A percentile compares a stretch with the other conserved stretches of the same genome.
Evolutionary conservation across 139 green algal genomes (phyloP).

Genomic region (Chlorella sp.): DNA sequence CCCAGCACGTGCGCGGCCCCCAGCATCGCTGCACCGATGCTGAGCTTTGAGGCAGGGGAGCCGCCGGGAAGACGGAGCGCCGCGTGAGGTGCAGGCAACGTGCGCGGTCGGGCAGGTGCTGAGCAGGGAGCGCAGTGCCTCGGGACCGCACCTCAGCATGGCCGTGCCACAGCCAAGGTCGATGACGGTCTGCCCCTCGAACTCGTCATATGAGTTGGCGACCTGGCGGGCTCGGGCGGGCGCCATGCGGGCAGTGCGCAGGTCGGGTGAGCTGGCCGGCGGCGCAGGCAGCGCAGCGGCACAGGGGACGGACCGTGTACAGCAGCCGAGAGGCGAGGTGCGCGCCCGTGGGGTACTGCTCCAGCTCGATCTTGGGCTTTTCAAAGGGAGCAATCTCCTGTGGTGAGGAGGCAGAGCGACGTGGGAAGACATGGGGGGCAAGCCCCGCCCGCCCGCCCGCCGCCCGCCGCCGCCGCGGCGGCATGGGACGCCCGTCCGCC

Average conservation of each 20-base stretch:
- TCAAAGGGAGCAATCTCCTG: slow-evolving; percentile 80
- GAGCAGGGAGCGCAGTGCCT: neutral
- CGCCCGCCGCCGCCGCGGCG: neutral
- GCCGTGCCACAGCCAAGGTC: slow-evolving; percentile 89
- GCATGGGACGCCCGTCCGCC: neutral
- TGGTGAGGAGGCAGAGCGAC: neutral
- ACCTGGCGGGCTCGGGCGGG: slow-evolving; percentile 62
- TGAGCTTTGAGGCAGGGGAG: slow-evolving; percentile 61
- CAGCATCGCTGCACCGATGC: slow-evolving; percentile 81
- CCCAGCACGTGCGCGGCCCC: slow-evolving; percentile 78
- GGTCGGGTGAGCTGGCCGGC: too few species aligned
- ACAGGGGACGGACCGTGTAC: slow-evolving; percentile 59
- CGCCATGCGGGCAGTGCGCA: too few species aligned
- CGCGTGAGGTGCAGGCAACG: neutral
- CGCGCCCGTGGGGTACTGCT: slow-evolving; percentile 93
- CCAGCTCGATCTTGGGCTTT: slow-evolving; percentile 81
- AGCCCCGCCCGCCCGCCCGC: neutral
- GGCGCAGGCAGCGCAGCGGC: neutral
- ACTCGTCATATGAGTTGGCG: slow-evolving; percentile 71
- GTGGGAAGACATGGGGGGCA: neutral
- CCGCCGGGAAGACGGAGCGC: neutral
- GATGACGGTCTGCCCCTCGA: slow-evolving; percentile 74
- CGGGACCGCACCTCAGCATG: neutral
- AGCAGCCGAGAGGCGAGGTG: slow-evolving; percentile 86
- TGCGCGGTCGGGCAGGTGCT: too few species aligned